Conservation (phyloP, 2,329 filamentous ascomycete species). For the Trichoderma sp. region DNA sequence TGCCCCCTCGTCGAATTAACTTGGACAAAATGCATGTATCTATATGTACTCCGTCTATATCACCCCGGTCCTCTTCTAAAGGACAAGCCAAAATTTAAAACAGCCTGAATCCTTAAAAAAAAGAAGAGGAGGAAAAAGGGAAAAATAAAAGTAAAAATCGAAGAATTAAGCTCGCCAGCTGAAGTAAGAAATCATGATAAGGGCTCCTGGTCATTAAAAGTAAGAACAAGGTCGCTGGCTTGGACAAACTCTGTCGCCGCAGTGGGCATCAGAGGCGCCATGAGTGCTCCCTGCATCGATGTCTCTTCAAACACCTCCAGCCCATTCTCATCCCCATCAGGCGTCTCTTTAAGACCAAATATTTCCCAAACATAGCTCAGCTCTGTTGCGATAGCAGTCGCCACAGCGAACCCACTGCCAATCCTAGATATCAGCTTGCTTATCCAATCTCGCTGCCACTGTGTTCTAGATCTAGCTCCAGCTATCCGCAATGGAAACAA, state of each 20-base stretch:
- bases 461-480: constrained; percentile 30
- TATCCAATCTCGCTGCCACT: constrained; percentile 27
- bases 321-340: background rate
- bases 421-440: constrained; percentile 24
- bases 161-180: background rate
- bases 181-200: background rate
- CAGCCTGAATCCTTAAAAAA: background rate
- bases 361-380: constrained; percentile 26
- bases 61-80: background rate
- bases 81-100: background rate
- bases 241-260: background rate
- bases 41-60: background rate
- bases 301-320: background rate
- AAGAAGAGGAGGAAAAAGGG: too few relatives aligned
- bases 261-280: background rate
- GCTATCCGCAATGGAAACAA: constrained; percentile 38
- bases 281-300: too few relatives aligned
- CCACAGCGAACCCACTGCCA: constrained; percentile 29
- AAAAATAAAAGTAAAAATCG: background rate
- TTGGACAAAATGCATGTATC: background rate
- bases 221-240: background rate
- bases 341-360: background rate
- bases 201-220: background rate
- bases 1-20: background rate
- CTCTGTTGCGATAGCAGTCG: constrained; percentile 27